phyloP scores from a whole-genome alignment of 2,329 filamentous ascomycete genomes.

The Lecanosticta acicola region DNA sequence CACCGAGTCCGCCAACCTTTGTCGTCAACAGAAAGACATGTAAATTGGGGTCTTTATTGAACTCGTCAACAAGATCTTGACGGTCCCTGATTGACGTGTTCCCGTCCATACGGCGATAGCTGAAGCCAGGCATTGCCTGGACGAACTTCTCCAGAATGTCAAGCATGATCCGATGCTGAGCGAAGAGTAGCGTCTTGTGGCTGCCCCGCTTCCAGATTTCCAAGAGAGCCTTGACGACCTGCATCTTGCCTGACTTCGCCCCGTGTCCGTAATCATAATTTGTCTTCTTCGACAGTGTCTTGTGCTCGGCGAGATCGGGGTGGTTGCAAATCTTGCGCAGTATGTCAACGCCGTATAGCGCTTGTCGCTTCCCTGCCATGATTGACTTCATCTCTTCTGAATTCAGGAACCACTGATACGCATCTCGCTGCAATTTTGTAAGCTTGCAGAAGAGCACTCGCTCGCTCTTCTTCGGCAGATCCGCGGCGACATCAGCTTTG shows the following conservation, averaged over 20 bases:
- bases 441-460: conserved; percentile 95
- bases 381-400: conserved; percentile 86
- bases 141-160: conserved; percentile 87
- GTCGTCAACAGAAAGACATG: conserved; percentile 92
- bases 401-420: conserved; percentile 73
- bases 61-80: conserved; percentile 86
- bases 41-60: conserved; percentile 74
- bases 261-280: conserved; percentile 73
- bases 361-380: conserved; percentile 65
- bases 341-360: conserved; percentile 84
- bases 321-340: conserved; percentile 97
- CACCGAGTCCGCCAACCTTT: conserved; percentile 86
- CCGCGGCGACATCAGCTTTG: conserved; percentile 88
- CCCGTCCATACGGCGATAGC: conserved; percentile 88
- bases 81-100: conserved; percentile 80
- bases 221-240: conserved; percentile 81
- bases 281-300: conserved; percentile 51
- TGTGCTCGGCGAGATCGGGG: conserved; percentile 76
- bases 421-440: conserved; percentile 68
- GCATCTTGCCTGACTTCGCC: conserved; percentile 87
- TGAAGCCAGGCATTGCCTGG: conserved; percentile 59
- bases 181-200: conserved; percentile 89
- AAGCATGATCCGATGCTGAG: conserved; percentile 90
- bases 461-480: conserved; percentile 92
- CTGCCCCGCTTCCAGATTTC: conserved; percentile 87